Evolutionary conservation across 2,329 filamentous ascomycete species (phyloP), one percentile per base, ranked within the genome.

Genomic region (Chalaropsis thielavioides): DNA sequence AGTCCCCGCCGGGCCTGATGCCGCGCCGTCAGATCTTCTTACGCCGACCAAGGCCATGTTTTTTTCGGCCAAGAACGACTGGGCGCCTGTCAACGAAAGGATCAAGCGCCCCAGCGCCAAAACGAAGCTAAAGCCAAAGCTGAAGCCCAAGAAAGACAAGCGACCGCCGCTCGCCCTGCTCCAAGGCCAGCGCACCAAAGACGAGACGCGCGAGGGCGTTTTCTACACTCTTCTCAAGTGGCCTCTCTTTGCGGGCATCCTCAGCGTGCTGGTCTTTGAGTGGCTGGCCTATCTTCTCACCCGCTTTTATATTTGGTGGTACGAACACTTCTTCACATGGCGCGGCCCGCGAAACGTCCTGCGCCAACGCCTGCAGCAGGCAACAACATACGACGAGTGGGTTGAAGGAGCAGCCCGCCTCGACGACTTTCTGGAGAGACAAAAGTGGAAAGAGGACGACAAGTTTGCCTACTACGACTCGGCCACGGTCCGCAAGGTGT

Each of bases 191-290:
- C 80, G 88, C 66, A 87, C 83, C 68, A 89, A 85, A 71, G 94
- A 99, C 73, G 94, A 99, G 78, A 97, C 92, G 1, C 81, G 94
- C 69, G 94, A 99, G 76, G 94, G 94, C 22, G 90, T 94, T 72
- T 81, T 96, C 11, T 99, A 99, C 74, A 84, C 83, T 1, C 74
- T 99, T 56, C 79, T 95, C 62, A 96, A 97, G 75, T 97, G 92
- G 88, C 94, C 94, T 1, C 82, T 99, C 69, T 79, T 99, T 41
- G 79, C 97, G 24, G 83, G 85, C 64, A 63, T 76, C 41, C 51
- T 67, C 6, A 63, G 64, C 24, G 65, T 69, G 3, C 58, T 69
- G 19, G 64, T 62, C 8, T 60, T 68, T 24, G 68, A 69, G 46
- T 69, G 68, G 68, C 73, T 85, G 13, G 81, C 84, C 17, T 99